Evolutionary conservation across 768 basidiomycete species (phyloP), one percentile per base, ranked within the genome.

Genomic region (Lentinula edodes): DNA sequence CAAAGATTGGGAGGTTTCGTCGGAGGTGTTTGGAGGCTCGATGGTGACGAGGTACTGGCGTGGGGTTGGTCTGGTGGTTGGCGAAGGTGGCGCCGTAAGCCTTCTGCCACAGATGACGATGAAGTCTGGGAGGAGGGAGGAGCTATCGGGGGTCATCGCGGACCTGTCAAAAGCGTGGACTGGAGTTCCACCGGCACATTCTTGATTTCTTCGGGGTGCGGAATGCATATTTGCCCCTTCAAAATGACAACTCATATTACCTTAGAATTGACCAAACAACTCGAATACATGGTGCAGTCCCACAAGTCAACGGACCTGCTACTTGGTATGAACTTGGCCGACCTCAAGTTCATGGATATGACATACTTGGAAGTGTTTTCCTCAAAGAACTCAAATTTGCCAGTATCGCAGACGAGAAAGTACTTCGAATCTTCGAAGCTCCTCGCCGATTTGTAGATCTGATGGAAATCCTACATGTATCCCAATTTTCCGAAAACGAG

Each of bases 321-420:
- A 65, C 76, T 8, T 96, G 94, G 94, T 89, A 90, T 67, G 97
- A 99, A 70, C 77, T 98, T 32, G 84, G 84, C 32, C 87, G 97
- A 3, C 97, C 97, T 18, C 97, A 99, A 73, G 87, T 98, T 16
- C 97, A 99, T 74, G 97, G 97, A 6, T 98, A 98, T 72, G 95
- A 98, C 68, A 76, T 98, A 41, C 78, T 95, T 16, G 89, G 87
- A 59, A 88, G 85, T 6, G 83, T 83, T 2, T 95, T 93, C 71
- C 79, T 96, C 51, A 80, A 83, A 61, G 77, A 89, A 0, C 76
- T 94, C 51, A 86, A 83, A 35, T 96, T 98, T 70, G 89, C 88
- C 18, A 95, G 92, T 66, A 88, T 94, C 51, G 94, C 95, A 9
- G 97, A 99, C 68, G 97, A 99, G 74, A 98, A 98, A 73, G 94